phyloP scores from a whole-genome alignment of 371 early-diverging fungal species.

The Mortierella sp. region DNA sequence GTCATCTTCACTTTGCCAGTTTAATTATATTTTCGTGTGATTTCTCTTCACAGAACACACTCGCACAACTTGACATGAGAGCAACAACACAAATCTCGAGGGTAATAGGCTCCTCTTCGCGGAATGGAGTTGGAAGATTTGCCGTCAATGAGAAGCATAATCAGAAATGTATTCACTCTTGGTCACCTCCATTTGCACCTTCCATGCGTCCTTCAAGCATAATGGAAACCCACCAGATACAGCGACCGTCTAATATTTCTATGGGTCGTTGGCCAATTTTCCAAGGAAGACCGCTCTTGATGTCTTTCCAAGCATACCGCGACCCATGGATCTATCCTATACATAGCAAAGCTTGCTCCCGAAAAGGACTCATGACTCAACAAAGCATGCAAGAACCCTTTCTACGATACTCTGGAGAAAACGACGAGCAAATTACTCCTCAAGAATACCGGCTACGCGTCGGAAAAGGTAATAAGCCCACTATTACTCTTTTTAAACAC shows the following conservation, averaged over 20 bases:
- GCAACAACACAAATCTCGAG: conserved; percentile 1
- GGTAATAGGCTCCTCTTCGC: background rate
- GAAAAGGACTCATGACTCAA: conserved; percentile 19
- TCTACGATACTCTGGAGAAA: conserved; percentile 15
- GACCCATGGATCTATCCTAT: background rate
- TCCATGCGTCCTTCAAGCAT: background rate
- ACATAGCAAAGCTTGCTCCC: background rate
- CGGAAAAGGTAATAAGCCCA: conserved; percentile 27
- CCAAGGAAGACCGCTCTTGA: background rate
- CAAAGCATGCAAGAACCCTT: conserved; percentile 12
- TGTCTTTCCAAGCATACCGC: background rate
- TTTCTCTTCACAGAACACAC: conserved; percentile 3
- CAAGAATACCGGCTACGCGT: conserved; percentile 46
- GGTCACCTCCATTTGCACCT: background rate
- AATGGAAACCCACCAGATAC: background rate
- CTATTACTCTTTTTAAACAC: background rate
- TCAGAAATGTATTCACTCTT: background rate
- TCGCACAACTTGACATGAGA: conserved; percentile 7
- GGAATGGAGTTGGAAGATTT: background rate
- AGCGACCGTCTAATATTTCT: background rate
- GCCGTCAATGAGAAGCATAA: background rate
- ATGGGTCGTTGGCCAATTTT: background rate
- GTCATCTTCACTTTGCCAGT: background rate
- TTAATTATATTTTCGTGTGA: background rate
- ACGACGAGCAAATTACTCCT: conserved; percentile 19